phyloP scores from a whole-genome alignment of 805 yeast species.

The Kodamaea kakaduensis region DNA sequence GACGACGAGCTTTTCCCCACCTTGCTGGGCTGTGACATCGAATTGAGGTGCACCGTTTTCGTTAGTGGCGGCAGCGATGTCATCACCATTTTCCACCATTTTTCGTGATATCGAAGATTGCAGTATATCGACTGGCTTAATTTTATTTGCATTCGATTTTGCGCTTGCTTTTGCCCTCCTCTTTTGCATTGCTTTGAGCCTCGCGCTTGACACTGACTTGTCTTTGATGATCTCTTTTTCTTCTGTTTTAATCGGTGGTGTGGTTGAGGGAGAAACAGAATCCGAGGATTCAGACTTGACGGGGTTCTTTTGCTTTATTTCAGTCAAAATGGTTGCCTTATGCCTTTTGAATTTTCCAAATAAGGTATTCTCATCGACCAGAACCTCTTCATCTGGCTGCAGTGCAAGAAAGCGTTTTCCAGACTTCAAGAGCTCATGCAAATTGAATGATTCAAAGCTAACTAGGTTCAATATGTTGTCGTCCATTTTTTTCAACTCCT shows the following conservation, averaged over 20 bases:
- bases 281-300: constrained; percentile 13
- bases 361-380: constrained; percentile 38
- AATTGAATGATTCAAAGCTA: constrained; percentile 48
- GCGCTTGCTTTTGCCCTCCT: constrained; percentile 77
- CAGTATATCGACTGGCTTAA: constrained; percentile 59
- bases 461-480: constrained; percentile 42
- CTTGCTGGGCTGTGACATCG: constrained; percentile 73
- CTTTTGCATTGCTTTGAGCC: constrained; percentile 92
- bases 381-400: constrained; percentile 22
- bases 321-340: constrained; percentile 35
- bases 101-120: constrained; percentile 64
- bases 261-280: constrained; percentile 16
- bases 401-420: constrained; percentile 61
- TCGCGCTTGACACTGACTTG: constrained; percentile 51
- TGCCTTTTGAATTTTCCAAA: constrained; percentile 49
- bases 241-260: constrained; percentile 16
- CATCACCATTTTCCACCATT: constrained; percentile 41
- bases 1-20: constrained; percentile 76
- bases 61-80: constrained; percentile 12
- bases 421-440: constrained; percentile 45
- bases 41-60: constrained; percentile 32
- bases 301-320: constrained; percentile 14
- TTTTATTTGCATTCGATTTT: constrained; percentile 43
- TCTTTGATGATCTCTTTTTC: constrained; percentile 5
- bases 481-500: constrained; percentile 36